Evolutionary conservation across 2,329 filamentous ascomycete species (phyloP).

Genomic region (Thelonectria olida): DNA sequence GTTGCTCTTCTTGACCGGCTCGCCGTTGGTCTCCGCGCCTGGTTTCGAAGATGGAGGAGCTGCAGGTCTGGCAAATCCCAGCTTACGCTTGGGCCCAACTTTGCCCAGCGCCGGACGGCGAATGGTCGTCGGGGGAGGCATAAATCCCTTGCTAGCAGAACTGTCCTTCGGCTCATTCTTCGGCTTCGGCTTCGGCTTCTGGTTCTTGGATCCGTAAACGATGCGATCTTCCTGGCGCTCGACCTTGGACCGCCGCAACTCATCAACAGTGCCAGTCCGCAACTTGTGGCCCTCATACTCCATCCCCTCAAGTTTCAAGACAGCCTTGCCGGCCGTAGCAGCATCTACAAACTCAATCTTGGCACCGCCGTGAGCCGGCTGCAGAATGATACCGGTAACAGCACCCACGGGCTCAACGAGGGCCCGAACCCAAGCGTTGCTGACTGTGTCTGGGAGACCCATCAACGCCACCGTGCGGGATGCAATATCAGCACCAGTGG

Average conservation of each 20-base stretch:
- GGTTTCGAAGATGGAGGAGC: constrained; percentile 30
- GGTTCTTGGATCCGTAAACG: constrained; percentile 43
- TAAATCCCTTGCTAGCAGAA: constrained; percentile 43
- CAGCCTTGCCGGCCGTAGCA: constrained; percentile 75
- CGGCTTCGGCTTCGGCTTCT: constrained; percentile 32
- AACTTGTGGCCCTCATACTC: constrained; percentile 65
- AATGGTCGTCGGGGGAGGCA: constrained; percentile 55
- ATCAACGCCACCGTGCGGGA: constrained; percentile 83
- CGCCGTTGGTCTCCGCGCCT: constrained; percentile 39
- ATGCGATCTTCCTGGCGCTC: constrained; percentile 47
- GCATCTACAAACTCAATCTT: constrained; percentile 83
- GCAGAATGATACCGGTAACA: constrained; percentile 79
- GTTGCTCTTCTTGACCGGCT: constrained; percentile 58
- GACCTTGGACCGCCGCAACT: constrained; percentile 62
- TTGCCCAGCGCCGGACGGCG: constrained; percentile 55
- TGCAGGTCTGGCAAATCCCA: constrained; percentile 52
- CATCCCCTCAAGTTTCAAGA: constrained; percentile 65
- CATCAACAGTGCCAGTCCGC: constrained; percentile 62
- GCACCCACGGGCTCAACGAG: constrained; percentile 76
- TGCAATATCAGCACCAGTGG: constrained; percentile 59
- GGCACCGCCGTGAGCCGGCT: constrained; percentile 84
- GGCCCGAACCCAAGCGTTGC: constrained; percentile 81
- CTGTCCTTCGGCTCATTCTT: too few species aligned
- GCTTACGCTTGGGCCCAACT: constrained; percentile 50
- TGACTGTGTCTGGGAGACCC: constrained; percentile 91